These are phyloP conservation scores for Hygrocybe punicea DNA, from an alignment of 768 basidiomycete genomes.

Conservation along the genomic window DNA sequence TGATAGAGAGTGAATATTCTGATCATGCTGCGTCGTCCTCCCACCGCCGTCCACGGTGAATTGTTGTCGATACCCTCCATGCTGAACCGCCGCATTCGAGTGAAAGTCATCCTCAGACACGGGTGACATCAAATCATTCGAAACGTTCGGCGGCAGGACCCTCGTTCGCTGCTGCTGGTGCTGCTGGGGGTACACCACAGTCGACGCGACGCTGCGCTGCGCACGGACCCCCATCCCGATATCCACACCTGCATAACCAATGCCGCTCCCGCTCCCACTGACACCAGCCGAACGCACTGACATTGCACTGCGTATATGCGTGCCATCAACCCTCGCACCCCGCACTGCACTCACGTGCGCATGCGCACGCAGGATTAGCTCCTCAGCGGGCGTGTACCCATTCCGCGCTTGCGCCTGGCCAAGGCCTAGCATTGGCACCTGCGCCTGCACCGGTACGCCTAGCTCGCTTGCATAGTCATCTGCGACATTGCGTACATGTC, in stretches of 20 bases:
- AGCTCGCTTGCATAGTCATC: not conserved
- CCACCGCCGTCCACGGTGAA: not conserved
- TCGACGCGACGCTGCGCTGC: constrained; percentile 10
- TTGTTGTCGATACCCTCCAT: not conserved
- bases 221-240: constrained; percentile 9
- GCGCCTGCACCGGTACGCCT: not conserved
- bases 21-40: constrained; percentile 10
- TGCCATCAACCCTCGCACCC: not conserved
- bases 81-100: not conserved
- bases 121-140: not conserved
- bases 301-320: not conserved
- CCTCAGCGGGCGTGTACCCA: constrained; percentile 68
- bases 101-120: constrained; percentile 6
- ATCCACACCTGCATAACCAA: not conserved
- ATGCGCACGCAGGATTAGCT: constrained; percentile 61
- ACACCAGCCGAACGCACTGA: not conserved
- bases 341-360: not conserved
- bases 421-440: not conserved
- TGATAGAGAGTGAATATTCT: constrained; percentile 21
- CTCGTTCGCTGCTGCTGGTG: constrained; percentile 3
- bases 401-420: constrained; percentile 36
- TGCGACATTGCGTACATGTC: not conserved
- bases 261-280: too few relatives aligned
- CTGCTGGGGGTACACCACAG: constrained; percentile 3
- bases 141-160: not conserved